A percentile compares a stretch with the other conserved stretches of the same genome.
Conservation (phyloP, 768 basidiomycete genomes). For the Mycena venus region DNA sequence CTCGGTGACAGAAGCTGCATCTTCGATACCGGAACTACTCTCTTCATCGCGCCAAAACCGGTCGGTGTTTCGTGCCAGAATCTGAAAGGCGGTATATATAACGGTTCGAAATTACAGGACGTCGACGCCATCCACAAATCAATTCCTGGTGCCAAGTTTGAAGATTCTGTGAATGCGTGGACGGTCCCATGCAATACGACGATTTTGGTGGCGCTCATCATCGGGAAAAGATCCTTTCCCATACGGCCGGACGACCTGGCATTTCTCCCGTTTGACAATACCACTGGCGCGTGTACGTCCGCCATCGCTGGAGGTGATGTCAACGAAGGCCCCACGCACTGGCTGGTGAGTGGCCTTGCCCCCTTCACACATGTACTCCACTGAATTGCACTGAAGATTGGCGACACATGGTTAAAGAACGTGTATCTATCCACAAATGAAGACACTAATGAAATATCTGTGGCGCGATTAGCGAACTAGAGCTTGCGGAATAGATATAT, state of each 20-base stretch:
- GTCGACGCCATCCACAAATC: slow-evolving; percentile 66
- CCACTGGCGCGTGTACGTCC: slow-evolving; percentile 68
- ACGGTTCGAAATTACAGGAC: slow-evolving; percentile 49
- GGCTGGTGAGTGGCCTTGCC: slow-evolving; percentile 65
- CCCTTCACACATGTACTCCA: neutral
- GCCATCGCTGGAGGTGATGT: slow-evolving; percentile 70
- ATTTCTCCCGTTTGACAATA: slow-evolving; percentile 65
- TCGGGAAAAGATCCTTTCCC: slow-evolving; percentile 70
- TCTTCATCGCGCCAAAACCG: slow-evolving; percentile 32
- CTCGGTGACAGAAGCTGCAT: slow-evolving; percentile 68
- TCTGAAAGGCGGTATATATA: neutral
- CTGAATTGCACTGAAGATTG: slow-evolving; percentile 22
- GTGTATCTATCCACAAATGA: slow-evolving; percentile 32
- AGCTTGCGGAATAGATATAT: neutral
- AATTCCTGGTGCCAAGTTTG: slow-evolving; percentile 68
- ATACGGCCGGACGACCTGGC: slow-evolving; percentile 72
- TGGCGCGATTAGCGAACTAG: slow-evolving; percentile 20
- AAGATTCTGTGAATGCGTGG: slow-evolving; percentile 63
- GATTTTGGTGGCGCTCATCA: slow-evolving; percentile 65
- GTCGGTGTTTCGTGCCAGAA: slow-evolving; percentile 3
- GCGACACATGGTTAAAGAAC: slow-evolving; percentile 38
- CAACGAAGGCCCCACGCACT: slow-evolving; percentile 60
- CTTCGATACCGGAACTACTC: slow-evolving; percentile 56
- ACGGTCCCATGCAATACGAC: slow-evolving; percentile 76
- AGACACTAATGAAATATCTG: slow-evolving; percentile 12